Base-by-base conservation (phyloP, 2,329 filamentous ascomycete genomes). In the Daldinia eschscholtzii region DNA sequence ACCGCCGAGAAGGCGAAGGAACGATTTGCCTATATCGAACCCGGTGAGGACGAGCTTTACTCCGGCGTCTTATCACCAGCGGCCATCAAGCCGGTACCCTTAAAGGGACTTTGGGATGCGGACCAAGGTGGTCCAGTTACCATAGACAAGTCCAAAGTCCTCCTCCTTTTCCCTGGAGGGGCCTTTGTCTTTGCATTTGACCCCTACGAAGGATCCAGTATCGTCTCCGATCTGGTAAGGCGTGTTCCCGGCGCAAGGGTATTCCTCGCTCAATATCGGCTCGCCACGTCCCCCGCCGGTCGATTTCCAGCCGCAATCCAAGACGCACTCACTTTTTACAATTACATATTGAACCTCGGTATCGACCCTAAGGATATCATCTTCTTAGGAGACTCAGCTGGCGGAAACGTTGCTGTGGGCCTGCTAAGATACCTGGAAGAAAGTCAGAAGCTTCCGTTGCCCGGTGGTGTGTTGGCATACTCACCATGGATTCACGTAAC, bases 401-500 rank as follows among this genome's bases (percentile, higher is more conserved):
- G 67, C 0, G 74, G 59, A 1, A 75, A 75, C 35, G 18, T 74
- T 4, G 64, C 68, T 0, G n/a, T 74, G 9, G 71, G 65, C 1
- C 50, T 74, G 1, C 55, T 74, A 9, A 63, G 74, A 15, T 72
- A 70, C 48, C 39, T 75, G 2, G 69, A 71, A 26, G 66, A 62
- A 10, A 20, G 48, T 5, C 28, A 57, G 7, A 23, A 41, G 6
- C 60, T 73, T 26, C 72, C 67, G 3, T 44, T 50, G 1, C 74
- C 74, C 18, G 70, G 71, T 26, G 53, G 70, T 50, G 59, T 56
- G 6, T 61, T 65, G 61, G 42, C 55, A 26, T 75, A 66, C 37
- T 75, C 68, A n/a, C 73, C 68, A 3, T 76, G 72, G 76, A 66
- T 71, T 23, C 63, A 68, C 15, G 70, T 70, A 33, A 74, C 70